A percentile compares a stretch with the other conserved stretches of the same genome.
phyloP scores from a whole-genome alignment of 805 yeast species.

The Wilhelminamyces savonicus region DNA sequence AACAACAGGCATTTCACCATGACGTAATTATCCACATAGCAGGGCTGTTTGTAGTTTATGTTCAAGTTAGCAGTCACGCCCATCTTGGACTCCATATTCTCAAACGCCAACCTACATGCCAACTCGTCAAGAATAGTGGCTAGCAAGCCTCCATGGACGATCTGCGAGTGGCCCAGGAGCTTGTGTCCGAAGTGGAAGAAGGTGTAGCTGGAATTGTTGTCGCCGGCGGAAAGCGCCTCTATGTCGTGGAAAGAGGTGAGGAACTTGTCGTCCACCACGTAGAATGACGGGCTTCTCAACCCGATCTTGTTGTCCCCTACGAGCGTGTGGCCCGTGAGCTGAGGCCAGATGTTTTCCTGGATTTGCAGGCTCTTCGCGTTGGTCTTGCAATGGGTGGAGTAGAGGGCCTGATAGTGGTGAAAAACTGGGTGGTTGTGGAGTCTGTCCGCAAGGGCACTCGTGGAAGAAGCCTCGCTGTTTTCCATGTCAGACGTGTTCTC shows the following conservation, averaged over 20 bases:
- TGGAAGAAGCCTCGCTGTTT: too few species aligned
- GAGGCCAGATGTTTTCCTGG: constrained; percentile 26
- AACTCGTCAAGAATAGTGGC: constrained; percentile 39
- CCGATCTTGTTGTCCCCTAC: constrained; percentile 28
- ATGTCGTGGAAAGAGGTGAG: constrained; percentile 18
- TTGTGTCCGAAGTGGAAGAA: constrained; percentile 33
- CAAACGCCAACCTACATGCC: constrained; percentile 37
- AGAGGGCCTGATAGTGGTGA: too few species aligned
- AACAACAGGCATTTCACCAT: constrained; percentile 27
- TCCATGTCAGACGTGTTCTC: too few species aligned
- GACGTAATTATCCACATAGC: constrained; percentile 23
- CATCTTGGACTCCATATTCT: constrained; percentile 30
- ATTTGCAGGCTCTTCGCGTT: too few species aligned
- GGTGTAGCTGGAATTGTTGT: constrained; percentile 27
- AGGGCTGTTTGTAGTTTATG: constrained; percentile 32
- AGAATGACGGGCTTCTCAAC: constrained; percentile 26
- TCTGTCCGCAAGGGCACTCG: too few species aligned
- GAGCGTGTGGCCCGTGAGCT: constrained; percentile 30
- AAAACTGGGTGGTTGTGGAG: too few species aligned
- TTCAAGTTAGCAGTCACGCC: constrained; percentile 42
- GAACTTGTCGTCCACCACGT: constrained; percentile 27
- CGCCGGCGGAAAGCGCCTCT: constrained; percentile 5
- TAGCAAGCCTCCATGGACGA: constrained; percentile 38
- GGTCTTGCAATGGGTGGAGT: too few species aligned
- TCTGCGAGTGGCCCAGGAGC: constrained; percentile 34